Evolutionary conservation across 1,284 basidiomycete species (phyloP), one percentile per base, ranked within the genome.

Genomic region (Tilletia indica): DNA sequence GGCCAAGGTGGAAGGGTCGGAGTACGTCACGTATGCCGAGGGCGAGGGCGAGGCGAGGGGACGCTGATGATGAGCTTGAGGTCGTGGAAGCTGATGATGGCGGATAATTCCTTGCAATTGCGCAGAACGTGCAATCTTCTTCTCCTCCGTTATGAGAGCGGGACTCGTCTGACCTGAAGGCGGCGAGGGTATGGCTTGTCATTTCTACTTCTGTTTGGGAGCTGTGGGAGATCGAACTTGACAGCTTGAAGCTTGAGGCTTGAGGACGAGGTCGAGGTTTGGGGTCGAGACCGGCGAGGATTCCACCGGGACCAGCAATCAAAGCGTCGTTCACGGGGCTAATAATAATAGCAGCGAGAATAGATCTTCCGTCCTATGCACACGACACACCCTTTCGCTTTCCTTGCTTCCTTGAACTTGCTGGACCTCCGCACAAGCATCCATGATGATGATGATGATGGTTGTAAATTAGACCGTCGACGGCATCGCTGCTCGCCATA

Each of bases 1-100:
- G 9, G 90, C 90, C 64, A 92, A 82, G n/a, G 90, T 87, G 68
- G 87, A 85, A 14, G 91, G 89, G 72, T 89, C 87, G 81, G 75
- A 73, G 70, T 78, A 77, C 1, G 76, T 74, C 39, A 77, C 54
- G 70, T 73, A 72, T 5, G 77, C 75, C 14, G 61, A 42, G n/a
- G 61, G 38, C 4, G 34, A 34, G 61, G 61, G 4, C 25, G 58
- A 61, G 58, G 58, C 3, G 58, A 34, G 36, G 21, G 58, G 25
- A 61, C 5, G 6, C 31, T 36, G n/a, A 4, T 61, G 58, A 34
- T 36, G 36, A 38, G 19, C 9, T 11, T 34, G 34, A 64, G 42
- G 72, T 68, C 12, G 72, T 25, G 21, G 56, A 8, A 2, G 72
- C 76, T 38, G 67, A 9, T 16, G 61, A 38, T 34, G 31, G 61